Conservation (phyloP, 2,329 filamentous ascomycete genomes). For the Ceratocystiopsis brevicomis region DNA sequence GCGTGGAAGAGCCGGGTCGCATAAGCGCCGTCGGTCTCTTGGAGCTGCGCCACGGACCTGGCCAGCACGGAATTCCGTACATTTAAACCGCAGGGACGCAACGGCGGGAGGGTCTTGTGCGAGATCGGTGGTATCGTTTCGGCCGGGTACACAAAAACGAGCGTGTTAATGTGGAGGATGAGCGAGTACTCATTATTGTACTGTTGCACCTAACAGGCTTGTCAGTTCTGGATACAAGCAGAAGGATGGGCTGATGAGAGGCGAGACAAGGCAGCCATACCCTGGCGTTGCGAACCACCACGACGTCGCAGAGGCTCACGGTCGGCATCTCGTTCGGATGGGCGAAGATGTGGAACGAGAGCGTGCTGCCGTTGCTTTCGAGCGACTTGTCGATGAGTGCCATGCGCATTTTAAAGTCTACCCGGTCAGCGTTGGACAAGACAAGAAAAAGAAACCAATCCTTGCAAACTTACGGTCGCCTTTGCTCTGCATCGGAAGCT, state of each 20-base stretch:
- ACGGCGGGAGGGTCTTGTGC: too few relatives aligned
- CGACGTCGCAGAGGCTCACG: constrained; percentile 37
- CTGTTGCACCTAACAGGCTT: constrained; percentile 21
- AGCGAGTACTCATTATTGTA: constrained; percentile 20
- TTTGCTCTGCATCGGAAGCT: constrained; percentile 22
- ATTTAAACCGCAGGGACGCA: too few relatives aligned
- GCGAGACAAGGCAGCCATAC: constrained; percentile 17
- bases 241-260: background rate
- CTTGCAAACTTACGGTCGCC: too few relatives aligned
- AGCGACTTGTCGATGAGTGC: constrained; percentile 40
- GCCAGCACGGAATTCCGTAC: too few relatives aligned
- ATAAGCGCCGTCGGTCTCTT: constrained; percentile 14
- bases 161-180: constrained; percentile 22
- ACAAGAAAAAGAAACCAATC: too few relatives aligned
- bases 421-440: background rate
- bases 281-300: constrained; percentile 40
- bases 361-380: constrained; percentile 21
- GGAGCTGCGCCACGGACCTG: constrained; percentile 3
- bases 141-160: constrained; percentile 25
- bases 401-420: constrained; percentile 43
- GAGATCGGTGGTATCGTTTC: background rate
- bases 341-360: constrained; percentile 43
- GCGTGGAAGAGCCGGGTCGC: constrained; percentile 29
- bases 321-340: constrained; percentile 28
- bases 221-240: too few relatives aligned